These are phyloP conservation scores for Fusarium armeniacum DNA, from an alignment of 2,329 filamentous ascomycete genomes.

Conservation along the genomic window DNA sequence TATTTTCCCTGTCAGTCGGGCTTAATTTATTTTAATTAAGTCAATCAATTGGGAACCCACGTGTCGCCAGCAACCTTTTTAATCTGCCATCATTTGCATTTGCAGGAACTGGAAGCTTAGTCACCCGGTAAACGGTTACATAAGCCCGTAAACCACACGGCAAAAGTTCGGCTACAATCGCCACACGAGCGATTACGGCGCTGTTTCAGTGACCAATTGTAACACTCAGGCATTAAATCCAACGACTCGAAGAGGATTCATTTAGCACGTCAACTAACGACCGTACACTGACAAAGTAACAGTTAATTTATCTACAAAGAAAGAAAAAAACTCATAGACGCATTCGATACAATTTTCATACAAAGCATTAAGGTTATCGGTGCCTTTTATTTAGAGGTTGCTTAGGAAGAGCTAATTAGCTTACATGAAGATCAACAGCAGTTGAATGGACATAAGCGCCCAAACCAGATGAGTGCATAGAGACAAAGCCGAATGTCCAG, in stretches of 20 bases:
- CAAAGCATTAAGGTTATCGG: neutral
- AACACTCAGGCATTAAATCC: too few relatives aligned
- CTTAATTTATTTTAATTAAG: neutral
- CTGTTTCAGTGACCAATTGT: too few relatives aligned
- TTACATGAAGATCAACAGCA: neutral
- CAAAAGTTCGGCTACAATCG: too few relatives aligned
- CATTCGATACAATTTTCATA: accelerated
- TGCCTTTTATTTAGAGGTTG: too few relatives aligned
- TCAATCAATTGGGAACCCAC: neutral
- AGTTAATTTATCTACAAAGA: neutral
- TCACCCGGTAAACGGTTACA: too few relatives aligned
- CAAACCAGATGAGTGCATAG: neutral
- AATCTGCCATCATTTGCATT: neutral
- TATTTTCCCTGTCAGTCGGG: neutral
- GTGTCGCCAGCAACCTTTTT: neutral
- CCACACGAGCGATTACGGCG: too few relatives aligned
- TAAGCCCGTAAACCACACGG: too few relatives aligned
- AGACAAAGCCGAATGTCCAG: too few relatives aligned
- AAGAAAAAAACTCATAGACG: neutral
- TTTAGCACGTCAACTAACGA: too few relatives aligned
- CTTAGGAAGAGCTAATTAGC: neutral
- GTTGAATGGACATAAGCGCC: neutral
- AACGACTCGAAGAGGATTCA: too few relatives aligned
- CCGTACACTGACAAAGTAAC: too few relatives aligned
- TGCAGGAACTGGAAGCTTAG: neutral